Evolutionary conservation across 345 rosid genomes (phyloP), one percentile per base, ranked within the genome.

Genomic region (Acer yangbiense): DNA sequence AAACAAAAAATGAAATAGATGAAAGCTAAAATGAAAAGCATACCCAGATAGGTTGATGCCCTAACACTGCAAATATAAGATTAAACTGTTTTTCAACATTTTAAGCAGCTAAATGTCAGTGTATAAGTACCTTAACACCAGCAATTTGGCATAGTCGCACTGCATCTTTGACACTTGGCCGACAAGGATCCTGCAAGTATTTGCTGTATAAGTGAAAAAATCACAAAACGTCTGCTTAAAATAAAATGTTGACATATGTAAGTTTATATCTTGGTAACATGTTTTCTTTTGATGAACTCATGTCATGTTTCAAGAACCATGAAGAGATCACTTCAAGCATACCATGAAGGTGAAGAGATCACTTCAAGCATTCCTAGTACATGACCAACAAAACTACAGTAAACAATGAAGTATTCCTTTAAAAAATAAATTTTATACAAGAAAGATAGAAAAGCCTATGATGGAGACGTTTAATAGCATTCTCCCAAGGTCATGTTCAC

Each of bases 161-260:
- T 39, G 98, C 89, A 78, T 90, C 86, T 88, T 75, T 86, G 72
- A 94, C 99, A 73, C 94, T 89, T 4, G 87, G 89, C 46, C 99
- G 98, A 74, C 99, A 96, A 74, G 99, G 99, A 85, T 96, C 99
- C 99, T 96, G 84, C 84, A 85, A 65, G 73, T 58, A 69, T 61
- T 68, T 29, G 66, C 76, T 44, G 71, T 50, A 14, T 65, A 44
- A 69, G 65, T 71, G 52, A 65, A 50, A 50, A 65, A n/a, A 65
- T 11, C 9, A 74, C n/a, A 12, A 12, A 61, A 61, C 9, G 13
- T 23, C 39, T 61, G 43, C 18, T n/a, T 43, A 43, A 63, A 72
- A 17, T 29, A 60, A 41, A 32, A 41, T 7, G 35, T 39, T 43
- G 52, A 17, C 4, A 27, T 1, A 54, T 54, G 46, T 18, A 65